A percentile compares a stretch with the other conserved stretches of the same genome.
These are phyloP conservation scores for Chalara sp. DNA, from an alignment of 2,329 filamentous ascomycete species.

Conservation along the genomic window DNA sequence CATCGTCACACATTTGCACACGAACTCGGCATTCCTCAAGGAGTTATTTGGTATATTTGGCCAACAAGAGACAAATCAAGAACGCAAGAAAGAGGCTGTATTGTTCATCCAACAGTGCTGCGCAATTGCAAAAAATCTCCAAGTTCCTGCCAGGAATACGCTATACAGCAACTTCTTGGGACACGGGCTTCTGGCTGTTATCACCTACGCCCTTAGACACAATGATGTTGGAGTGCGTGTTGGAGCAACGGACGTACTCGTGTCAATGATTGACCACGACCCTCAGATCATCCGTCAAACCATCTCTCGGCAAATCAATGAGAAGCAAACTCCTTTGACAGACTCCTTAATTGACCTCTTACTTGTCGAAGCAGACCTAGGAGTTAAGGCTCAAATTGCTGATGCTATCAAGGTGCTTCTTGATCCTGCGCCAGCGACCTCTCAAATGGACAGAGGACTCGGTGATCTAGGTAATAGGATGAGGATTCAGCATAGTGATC, in stretches of 20 bases:
- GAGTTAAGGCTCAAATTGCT: constrained; percentile 90
- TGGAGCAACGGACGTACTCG: constrained; percentile 87
- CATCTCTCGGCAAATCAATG: constrained; percentile 85
- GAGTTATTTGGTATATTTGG: constrained; percentile 86
- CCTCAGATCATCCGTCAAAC: constrained; percentile 89
- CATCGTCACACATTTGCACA: constrained; percentile 91
- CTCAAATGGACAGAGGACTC: constrained; percentile 50
- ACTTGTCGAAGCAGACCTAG: constrained; percentile 83
- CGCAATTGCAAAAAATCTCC: constrained; percentile 87
- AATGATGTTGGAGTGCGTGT: constrained; percentile 79
- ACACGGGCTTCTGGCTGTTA: constrained; percentile 80
- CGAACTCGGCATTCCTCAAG: constrained; percentile 68
- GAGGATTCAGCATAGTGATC: constrained; percentile 48
- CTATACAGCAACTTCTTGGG: constrained; percentile 87
- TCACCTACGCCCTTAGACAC: constrained; percentile 85
- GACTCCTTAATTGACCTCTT: constrained; percentile 91
- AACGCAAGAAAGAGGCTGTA: constrained; percentile 86
- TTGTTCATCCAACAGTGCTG: constrained; percentile 97
- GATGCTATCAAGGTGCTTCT: constrained; percentile 92
- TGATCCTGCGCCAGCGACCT: constrained; percentile 62
- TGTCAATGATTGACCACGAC: constrained; percentile 93
- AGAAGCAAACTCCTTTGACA: constrained; percentile 78
- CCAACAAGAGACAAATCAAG: constrained; percentile 53
- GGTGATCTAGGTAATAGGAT: constrained; percentile 62
- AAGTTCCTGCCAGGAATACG: constrained; percentile 71